Base-by-base conservation (phyloP, 345 rosid species). In the Eucalyptus paniculata region DNA sequence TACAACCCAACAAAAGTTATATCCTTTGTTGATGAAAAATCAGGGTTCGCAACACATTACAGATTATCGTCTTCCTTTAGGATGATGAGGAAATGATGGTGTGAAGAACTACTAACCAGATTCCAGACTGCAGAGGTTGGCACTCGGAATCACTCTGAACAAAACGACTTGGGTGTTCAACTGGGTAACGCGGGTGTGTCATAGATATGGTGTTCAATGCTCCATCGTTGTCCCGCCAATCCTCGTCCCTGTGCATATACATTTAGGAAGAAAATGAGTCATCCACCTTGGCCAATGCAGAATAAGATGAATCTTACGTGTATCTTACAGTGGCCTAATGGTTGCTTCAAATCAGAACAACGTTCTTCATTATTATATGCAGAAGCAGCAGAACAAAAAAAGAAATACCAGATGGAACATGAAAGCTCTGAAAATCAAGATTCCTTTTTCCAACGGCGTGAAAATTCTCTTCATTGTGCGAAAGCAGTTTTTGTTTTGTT, bases 181-280 rank as follows among this genome's bases (percentile, higher is more conserved):
- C 50, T 10, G 99, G 99, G 65, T 96, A 87, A 58, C 95, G 95
- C 17, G 99, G 99, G 90, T 97, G 97, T 89, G 99, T 96, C 96
- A 97, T 96, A 50, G 99, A 97, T 92, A 98, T 93, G 51, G 98
- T 98, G 94, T 97, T 98, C 89, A 98, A 88, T 56, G 99, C 99
- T 90, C 99, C 99, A 90, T 98, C 99, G 89, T 98, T 98, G 91
- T 98, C 99, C 88, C 88, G 93, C 99, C 99, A 98, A 91, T 97
- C 98, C 90, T 96, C 99, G 92, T 98, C 99, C 94, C 99, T 98
- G 86, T 34, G n/a, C 56, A 67, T 24, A 42, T 81, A 50, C 15
- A 42, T 34, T 67, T 67, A 51, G 18, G 45, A 86, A 50, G 62
- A 51, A 53, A 10, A 77, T 40, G 83, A 77, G 83, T 37, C 77